Percentiles rank a stretch among this genome's conserved stretches.
phyloP scores from a whole-genome alignment of 2,329 filamentous ascomycete genomes.

The Saccharata proteae region DNA sequence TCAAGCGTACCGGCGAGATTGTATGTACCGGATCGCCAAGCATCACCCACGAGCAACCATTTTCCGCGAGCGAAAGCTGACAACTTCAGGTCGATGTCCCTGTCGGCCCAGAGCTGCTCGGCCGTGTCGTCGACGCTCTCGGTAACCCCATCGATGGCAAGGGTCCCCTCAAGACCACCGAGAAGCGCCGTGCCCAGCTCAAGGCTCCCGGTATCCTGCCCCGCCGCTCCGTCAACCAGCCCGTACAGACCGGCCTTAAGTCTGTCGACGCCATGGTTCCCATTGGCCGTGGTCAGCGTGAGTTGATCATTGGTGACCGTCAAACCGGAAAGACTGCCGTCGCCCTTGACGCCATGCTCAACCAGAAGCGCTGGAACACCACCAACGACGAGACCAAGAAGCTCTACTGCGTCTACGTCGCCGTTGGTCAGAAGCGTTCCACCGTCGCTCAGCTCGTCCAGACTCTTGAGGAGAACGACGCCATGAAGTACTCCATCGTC shows the following conservation, averaged over 20 bases:
- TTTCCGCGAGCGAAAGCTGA: too few relatives aligned
- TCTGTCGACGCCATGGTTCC: constrained; percentile 99
- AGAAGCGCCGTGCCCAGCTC: constrained; percentile 92
- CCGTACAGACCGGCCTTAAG: constrained; percentile 98
- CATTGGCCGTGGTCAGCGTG: constrained; percentile 99
- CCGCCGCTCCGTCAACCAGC: constrained; percentile 93
- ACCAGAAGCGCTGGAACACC: constrained; percentile 98
- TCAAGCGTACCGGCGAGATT: constrained; percentile 99
- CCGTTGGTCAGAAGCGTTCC: constrained; percentile 97
- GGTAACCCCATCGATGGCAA: constrained; percentile 99
- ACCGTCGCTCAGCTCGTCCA: constrained; percentile 98
- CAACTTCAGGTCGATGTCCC: constrained; percentile 81
- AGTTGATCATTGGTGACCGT: constrained; percentile 99
- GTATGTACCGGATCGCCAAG: constrained; percentile 44
- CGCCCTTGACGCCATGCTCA: constrained; percentile 93
- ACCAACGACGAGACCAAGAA: constrained; percentile 84
- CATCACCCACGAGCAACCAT: too few relatives aligned
- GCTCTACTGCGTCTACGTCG: constrained; percentile 99
- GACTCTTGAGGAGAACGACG: constrained; percentile 98
- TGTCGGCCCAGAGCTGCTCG: constrained; percentile 83
- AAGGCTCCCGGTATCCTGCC: constrained; percentile 98
- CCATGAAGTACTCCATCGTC: constrained; percentile 94
- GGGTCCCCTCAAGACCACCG: constrained; percentile 84
- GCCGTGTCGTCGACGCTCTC: constrained; percentile 96
- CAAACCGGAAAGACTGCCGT: constrained; percentile 99